Evolutionary conservation across 148 eudicot species (phyloP).

Genomic region (Pharnaceum exiguum): DNA sequence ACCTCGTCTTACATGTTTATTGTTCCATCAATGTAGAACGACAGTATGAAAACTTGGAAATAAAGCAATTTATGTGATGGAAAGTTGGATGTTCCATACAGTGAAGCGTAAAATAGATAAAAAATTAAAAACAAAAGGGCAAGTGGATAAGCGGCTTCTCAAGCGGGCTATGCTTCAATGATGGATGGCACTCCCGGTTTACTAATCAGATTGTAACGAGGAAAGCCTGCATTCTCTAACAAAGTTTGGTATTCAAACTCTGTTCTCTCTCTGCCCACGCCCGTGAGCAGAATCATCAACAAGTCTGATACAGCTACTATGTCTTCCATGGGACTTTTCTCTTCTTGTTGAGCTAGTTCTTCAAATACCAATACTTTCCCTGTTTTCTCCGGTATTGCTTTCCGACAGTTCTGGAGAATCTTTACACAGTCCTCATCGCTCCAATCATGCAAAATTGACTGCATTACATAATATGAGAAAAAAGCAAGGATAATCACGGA

Average conservation of each 20-base stretch:
- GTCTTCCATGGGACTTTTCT: conserved; percentile 20
- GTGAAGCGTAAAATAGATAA: too few relatives aligned
- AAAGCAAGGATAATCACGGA: not conserved
- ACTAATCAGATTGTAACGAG: conserved; percentile 19
- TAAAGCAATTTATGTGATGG: too few relatives aligned
- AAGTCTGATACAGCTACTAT: conserved; percentile 14
- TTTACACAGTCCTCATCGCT: conserved; percentile 29
- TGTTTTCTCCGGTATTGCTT: conserved; percentile 20
- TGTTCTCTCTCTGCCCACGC: conserved; percentile 37
- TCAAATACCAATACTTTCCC: conserved; percentile 32
- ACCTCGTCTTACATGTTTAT: too few relatives aligned
- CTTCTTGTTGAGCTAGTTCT: conserved; percentile 20
- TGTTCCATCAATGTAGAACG: too few relatives aligned
- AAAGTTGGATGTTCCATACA: too few relatives aligned
- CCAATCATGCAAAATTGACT: conserved; percentile 49
- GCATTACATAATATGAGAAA: not conserved
- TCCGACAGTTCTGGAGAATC: conserved; percentile 28
- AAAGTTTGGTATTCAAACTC: conserved; percentile 24
- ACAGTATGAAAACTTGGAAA: too few relatives aligned
- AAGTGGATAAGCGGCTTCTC: too few relatives aligned
- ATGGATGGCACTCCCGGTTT: conserved; percentile 22
- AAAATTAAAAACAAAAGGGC: too few relatives aligned
- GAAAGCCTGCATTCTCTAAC: conserved; percentile 25
- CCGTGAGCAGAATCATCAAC: conserved; percentile 21
- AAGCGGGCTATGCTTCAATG: conserved; percentile 22